Base-by-base conservation (phyloP, 495 filamentous ascomycete genomes). In the Cercophora sp. region DNA sequence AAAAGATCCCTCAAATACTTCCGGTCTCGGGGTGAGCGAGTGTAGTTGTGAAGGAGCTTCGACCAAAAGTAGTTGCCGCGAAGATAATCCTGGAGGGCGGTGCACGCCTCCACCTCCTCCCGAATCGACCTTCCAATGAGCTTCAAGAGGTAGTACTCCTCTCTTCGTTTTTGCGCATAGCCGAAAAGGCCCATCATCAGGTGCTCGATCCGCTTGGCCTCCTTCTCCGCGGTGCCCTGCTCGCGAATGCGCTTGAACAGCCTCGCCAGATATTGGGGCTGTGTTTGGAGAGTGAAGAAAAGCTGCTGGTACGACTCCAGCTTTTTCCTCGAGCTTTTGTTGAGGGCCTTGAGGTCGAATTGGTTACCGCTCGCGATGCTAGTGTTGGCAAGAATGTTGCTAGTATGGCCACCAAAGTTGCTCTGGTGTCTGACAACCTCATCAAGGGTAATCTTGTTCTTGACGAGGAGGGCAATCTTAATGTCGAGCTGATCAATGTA, bases 371-470 rank as follows among this genome's bases (percentile, higher is more conserved):
- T 96, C 8, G 88, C 82, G 32, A 96, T 92, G 39, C 90, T 83
- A 10, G 80, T 89, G 66, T 93, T 96, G 46, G 86, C 86, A 29
- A 97, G 76, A 10, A 97, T 76, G 58, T 80, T 91, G 52, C 89
- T 89, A 41, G 90, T 85, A 59, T 94, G 87, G 1, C 93, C 94
- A 48, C 93, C 94, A 61, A 94, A 96, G 64, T 93, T 93, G 71
- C 86, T 92, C 67, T 97, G 94, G 65, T 97, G 94, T 63, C 87
- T 92, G 39, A 97, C 87, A 37, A 99, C 91, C 76, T 99, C 93
- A 65, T 99, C 93, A 1, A 97, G 78, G 0, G 94, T 97, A 64
- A 99, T 99, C 71, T 97, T 99, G 72, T 97, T 97, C 76, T 97
- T 96, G 55, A 97, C 94, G 13, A 99, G 79, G 4, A 99, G 81